Conservation (phyloP, 2,329 filamentous ascomycete species). For the Talaromyces amestolkiae region DNA sequence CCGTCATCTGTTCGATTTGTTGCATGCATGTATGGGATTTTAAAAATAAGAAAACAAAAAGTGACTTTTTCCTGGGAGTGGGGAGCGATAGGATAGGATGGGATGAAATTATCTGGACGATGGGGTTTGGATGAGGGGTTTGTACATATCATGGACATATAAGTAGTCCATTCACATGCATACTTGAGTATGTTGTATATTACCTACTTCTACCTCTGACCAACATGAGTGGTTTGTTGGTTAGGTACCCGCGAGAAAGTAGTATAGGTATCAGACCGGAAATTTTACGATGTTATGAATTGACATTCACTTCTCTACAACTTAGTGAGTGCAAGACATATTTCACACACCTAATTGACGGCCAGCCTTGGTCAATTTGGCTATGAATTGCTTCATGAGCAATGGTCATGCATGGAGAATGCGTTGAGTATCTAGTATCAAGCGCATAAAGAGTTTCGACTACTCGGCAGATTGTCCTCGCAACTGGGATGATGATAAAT, state of each 20-base stretch:
- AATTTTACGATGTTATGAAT: slow-evolving; percentile 1
- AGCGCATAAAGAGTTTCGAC: background rate
- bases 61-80: background rate
- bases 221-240: background rate
- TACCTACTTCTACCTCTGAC: background rate
- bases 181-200: background rate
- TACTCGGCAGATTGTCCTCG: background rate
- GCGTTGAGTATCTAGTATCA: background rate
- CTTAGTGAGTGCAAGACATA: background rate
- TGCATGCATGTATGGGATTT: background rate
- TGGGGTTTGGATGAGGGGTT: background rate
- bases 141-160: slow-evolving; percentile 1
- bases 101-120: background rate
- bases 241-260: background rate
- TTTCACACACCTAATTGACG: too few relatives aligned
- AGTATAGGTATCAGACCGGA: slow-evolving; percentile 1
- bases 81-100: background rate
- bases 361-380: background rate
- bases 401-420: background rate
- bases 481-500: background rate
- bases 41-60: background rate
- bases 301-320: background rate
- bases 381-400: background rate
- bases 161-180: background rate
- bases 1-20: background rate